Percentiles rank a stretch among this genome's conserved stretches.
Evolutionary conservation across 2,329 filamentous ascomycete genomes (phyloP).

Genomic region (Diatrype stigma): DNA sequence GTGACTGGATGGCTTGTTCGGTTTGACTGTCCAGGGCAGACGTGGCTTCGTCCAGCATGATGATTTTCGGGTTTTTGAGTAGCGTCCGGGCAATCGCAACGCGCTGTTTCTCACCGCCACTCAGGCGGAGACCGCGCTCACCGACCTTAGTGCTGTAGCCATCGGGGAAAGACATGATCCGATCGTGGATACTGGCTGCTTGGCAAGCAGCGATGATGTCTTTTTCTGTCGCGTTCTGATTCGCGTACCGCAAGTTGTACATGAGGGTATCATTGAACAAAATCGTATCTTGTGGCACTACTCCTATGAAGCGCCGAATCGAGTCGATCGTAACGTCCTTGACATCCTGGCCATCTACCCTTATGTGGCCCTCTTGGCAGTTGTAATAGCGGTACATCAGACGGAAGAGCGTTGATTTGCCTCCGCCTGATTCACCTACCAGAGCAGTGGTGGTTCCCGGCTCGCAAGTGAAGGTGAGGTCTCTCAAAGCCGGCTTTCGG

Average conservation of each 20-base stretch:
- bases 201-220: conserved; percentile 78
- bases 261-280: conserved; percentile 92
- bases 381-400: conserved; percentile 98
- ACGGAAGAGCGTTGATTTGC: conserved; percentile 94
- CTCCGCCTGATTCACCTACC: conserved; percentile 93
- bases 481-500: conserved; percentile 77
- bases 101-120: conserved; percentile 88
- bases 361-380: conserved; percentile 71
- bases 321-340: conserved; percentile 88
- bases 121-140: conserved; percentile 80
- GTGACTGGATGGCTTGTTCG: conserved; percentile 87
- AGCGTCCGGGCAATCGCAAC: conserved; percentile 92
- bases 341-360: conserved; percentile 80
- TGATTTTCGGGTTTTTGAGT: conserved; percentile 85
- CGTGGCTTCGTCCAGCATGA: conserved; percentile 89
- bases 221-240: conserved; percentile 73
- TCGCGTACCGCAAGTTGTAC: conserved; percentile 92
- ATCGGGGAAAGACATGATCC: conserved; percentile 84
- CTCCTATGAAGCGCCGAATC: conserved; percentile 84
- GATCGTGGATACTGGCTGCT: conserved; percentile 88
- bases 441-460: conserved; percentile 94
- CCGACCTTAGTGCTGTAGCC: conserved; percentile 87
- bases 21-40: conserved; percentile 89
- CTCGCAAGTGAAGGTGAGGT: conserved; percentile 77
- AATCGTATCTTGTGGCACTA: conserved; percentile 94